These are phyloP conservation scores for Marasmius sp. DNA, from an alignment of 1,284 basidiomycete genomes.

Conservation along the genomic window DNA sequence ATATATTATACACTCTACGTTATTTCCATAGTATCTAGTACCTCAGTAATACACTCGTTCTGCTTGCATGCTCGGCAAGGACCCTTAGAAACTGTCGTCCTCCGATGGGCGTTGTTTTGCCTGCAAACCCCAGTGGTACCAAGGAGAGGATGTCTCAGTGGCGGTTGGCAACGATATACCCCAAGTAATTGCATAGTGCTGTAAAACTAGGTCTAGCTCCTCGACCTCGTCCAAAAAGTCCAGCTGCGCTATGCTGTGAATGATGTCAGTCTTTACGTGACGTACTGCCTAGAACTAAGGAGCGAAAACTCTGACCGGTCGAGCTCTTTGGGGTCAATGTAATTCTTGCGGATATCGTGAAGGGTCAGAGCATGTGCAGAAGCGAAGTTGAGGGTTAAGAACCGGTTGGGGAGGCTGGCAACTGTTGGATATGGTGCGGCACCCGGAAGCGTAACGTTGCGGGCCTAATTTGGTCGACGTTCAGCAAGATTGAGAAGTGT, in stretches of 20 bases:
- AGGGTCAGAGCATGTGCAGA: slow-evolving; percentile 60
- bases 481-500: neutral
- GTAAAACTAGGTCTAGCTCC: slow-evolving; percentile 84
- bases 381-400: slow-evolving; percentile 57
- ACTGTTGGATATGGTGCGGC: slow-evolving; percentile 60
- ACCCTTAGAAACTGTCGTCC: neutral
- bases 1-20: too few species aligned
- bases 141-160: slow-evolving; percentile 18
- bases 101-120: slow-evolving; percentile 10
- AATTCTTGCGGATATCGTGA: slow-evolving; percentile 62
- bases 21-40: too few species aligned
- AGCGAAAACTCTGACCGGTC: slow-evolving; percentile 48
- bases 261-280: slow-evolving; percentile 1
- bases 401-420: slow-evolving; percentile 62
- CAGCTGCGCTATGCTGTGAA: slow-evolving; percentile 64
- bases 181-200: slow-evolving; percentile 89
- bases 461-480: slow-evolving; percentile 43
- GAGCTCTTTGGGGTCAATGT: slow-evolving; percentile 56
- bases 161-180: slow-evolving; percentile 35
- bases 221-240: slow-evolving; percentile 92
- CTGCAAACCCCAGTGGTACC: slow-evolving; percentile 41
- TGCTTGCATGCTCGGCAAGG: neutral
- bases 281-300: neutral
- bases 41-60: too few species aligned
- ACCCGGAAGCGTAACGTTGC: slow-evolving; percentile 77